phyloP scores from a whole-genome alignment of 1,284 basidiomycete species.

The Tilletia setariae region DNA sequence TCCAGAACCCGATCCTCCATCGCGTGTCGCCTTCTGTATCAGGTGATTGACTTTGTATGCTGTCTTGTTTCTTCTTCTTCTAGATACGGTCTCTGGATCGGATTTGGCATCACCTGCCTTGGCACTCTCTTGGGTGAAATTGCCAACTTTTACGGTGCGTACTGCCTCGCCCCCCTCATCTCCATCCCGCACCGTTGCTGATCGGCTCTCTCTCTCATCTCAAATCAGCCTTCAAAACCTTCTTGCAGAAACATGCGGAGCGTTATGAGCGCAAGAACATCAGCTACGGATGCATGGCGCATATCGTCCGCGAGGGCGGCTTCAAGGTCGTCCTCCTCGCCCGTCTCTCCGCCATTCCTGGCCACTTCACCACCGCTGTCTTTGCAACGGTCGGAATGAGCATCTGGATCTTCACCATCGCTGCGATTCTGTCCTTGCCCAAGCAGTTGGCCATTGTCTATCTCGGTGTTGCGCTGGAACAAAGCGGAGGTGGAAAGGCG shows the following conservation, averaged over 20 bases:
- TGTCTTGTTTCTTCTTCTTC: background rate
- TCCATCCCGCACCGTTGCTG: background rate
- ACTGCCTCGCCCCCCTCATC: background rate
- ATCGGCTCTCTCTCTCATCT: conserved; percentile 21
- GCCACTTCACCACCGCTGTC: conserved; percentile 64
- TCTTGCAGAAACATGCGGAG: conserved; percentile 64
- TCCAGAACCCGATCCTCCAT: background rate
- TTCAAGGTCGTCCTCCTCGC: conserved; percentile 70
- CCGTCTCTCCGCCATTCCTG: conserved; percentile 74
- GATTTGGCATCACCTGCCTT: conserved; percentile 42
- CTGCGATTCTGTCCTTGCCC: conserved; percentile 71
- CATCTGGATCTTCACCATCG: conserved; percentile 68
- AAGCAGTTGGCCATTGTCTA: conserved; percentile 60
- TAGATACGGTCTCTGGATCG: conserved; percentile 47
- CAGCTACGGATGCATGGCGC: conserved; percentile 72
- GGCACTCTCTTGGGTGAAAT: conserved; percentile 48
- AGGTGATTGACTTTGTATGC: background rate
- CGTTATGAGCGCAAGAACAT: conserved; percentile 71
- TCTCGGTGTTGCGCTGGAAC: conserved; percentile 48
- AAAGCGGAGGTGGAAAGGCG: conserved; percentile 26
- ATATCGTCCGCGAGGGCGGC: conserved; percentile 73
- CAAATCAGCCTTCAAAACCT: conserved; percentile 64
- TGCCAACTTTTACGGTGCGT: conserved; percentile 36
- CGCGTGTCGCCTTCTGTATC: background rate
- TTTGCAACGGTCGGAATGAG: conserved; percentile 77